A percentile compares a stretch with the other conserved stretches of the same genome.
Conservation (phyloP, 768 basidiomycete genomes). For the Suillus spraguei region DNA sequence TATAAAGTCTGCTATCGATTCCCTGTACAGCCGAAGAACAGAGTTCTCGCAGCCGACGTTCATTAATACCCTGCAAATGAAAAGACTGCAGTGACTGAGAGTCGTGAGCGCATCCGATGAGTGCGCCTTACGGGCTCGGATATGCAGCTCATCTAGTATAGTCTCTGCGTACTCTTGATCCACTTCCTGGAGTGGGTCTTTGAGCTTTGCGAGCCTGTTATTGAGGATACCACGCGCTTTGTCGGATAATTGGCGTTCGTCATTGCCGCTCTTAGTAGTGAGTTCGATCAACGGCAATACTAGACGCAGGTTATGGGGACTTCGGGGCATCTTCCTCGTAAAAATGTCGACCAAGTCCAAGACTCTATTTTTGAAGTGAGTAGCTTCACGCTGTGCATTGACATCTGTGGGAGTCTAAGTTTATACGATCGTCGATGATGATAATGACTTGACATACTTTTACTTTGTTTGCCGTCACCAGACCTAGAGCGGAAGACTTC, state of each 20-base stretch:
- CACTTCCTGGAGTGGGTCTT: conserved; percentile 48
- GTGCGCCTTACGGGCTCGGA: conserved; percentile 66
- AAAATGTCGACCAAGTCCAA: conserved; percentile 93
- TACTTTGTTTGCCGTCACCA: conserved; percentile 60
- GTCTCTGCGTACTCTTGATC: conserved; percentile 46
- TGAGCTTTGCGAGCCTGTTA: conserved; percentile 71
- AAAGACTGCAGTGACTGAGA: conserved; percentile 71
- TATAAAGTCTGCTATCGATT: conserved; percentile 74
- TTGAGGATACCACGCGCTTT: conserved; percentile 84
- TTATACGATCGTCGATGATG: neutral
- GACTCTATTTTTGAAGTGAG: conserved; percentile 95
- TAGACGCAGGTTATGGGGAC: conserved; percentile 63
- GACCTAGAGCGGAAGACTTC: conserved; percentile 77
- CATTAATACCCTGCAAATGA: conserved; percentile 58
- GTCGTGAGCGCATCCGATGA: conserved; percentile 63
- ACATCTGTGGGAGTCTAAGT: conserved; percentile 40
- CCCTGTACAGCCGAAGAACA: conserved; percentile 57
- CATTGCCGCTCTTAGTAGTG: conserved; percentile 60
- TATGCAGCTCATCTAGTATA: conserved; percentile 66
- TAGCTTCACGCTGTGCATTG: conserved; percentile 83
- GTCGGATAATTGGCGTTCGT: conserved; percentile 87
- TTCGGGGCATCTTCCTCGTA: conserved; percentile 77
- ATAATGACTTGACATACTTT: conserved; percentile 48
- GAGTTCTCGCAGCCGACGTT: conserved; percentile 40
- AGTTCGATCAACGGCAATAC: conserved; percentile 81